Evolutionary conservation across 352 stramenopile species (phyloP).

Genomic region (Phytophthora citrophthora): DNA sequence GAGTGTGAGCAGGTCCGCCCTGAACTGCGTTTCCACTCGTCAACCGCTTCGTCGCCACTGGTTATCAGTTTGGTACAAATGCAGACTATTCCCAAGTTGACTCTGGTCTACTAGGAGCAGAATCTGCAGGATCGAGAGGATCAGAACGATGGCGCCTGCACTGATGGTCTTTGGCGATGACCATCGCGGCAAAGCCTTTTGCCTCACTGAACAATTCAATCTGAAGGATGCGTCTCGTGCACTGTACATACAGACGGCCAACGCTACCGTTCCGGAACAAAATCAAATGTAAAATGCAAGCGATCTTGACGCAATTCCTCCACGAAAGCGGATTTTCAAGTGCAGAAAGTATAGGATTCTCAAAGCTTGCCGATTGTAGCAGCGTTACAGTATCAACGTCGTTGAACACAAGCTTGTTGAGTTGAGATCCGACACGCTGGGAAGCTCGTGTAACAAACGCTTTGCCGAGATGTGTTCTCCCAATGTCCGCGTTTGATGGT

Average conservation of each 20-base stretch:
- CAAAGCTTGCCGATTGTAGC: background rate
- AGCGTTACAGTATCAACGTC: background rate
- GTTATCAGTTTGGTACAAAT: no score
- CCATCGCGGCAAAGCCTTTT: background rate
- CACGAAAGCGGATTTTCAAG: conserved; percentile 22
- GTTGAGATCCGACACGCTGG: no score
- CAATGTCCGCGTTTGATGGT: background rate
- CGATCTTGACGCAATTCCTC: background rate
- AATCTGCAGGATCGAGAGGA: background rate
- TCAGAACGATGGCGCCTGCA: conserved; percentile 1
- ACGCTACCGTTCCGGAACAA: no score
- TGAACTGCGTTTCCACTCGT: background rate
- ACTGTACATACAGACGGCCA: no score
- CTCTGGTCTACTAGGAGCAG: background rate
- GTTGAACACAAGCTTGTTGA: conserved; percentile 1
- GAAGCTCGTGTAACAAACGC: no score
- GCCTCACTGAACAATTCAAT: conserved; percentile 1
- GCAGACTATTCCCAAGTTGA: background rate
- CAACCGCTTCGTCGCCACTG: no score
- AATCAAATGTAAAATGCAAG: background rate
- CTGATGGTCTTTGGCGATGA: background rate
- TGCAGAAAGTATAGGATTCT: no score
- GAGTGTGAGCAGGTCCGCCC: background rate
- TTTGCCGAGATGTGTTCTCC: conserved; percentile 1
- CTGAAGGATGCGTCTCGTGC: background rate